These are phyloP conservation scores for Dactylellina drechsleri DNA, from an alignment of 2,329 filamentous ascomycete species.

Conservation along the genomic window DNA sequence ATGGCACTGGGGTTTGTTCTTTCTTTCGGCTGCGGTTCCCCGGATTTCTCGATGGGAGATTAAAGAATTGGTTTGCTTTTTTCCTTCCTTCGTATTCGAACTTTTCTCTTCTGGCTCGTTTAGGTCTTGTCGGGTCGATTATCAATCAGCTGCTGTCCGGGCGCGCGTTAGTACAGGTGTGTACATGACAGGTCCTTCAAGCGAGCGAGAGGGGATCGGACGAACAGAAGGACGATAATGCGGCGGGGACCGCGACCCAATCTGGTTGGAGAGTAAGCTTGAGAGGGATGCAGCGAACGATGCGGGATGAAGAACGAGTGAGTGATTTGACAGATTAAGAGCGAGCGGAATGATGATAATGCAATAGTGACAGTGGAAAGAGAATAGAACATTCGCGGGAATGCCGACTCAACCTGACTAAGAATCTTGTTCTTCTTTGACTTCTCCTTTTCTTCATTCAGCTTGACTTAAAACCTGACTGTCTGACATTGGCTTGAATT, in stretches of 20 bases:
- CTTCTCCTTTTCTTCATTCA: slow-evolving; percentile 35
- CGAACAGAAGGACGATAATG: no score
- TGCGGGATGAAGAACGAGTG: not conserved
- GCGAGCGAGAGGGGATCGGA: slow-evolving; percentile 25
- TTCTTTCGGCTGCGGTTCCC: slow-evolving; percentile 46
- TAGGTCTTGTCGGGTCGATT: slow-evolving; percentile 15
- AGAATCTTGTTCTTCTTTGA: not conserved
- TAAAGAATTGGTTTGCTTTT: slow-evolving; percentile 47
- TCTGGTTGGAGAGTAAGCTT: slow-evolving; percentile 7
- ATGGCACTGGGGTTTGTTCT: slow-evolving; percentile 24
- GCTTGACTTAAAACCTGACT: slow-evolving; percentile 15
- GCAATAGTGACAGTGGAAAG: slow-evolving; percentile 12
- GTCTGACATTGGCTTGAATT: slow-evolving; percentile 47
- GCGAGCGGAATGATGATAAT: slow-evolving; percentile 15
- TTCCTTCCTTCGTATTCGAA: slow-evolving; percentile 10
- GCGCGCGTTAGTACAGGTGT: not conserved
- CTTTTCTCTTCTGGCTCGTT: slow-evolving; percentile 34
- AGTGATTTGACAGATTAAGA: not conserved
- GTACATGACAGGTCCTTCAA: slow-evolving; percentile 23
- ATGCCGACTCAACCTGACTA: not conserved
- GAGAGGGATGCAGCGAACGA: not conserved
- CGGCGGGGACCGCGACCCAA: no score
- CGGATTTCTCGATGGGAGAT: slow-evolving; percentile 50
- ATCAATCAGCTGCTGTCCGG: slow-evolving; percentile 36
- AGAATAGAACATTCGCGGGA: slow-evolving; percentile 2